Evolutionary conservation across 805 yeast species (phyloP), one percentile per base, ranked within the genome.

Genomic region (Candida boidinii): DNA sequence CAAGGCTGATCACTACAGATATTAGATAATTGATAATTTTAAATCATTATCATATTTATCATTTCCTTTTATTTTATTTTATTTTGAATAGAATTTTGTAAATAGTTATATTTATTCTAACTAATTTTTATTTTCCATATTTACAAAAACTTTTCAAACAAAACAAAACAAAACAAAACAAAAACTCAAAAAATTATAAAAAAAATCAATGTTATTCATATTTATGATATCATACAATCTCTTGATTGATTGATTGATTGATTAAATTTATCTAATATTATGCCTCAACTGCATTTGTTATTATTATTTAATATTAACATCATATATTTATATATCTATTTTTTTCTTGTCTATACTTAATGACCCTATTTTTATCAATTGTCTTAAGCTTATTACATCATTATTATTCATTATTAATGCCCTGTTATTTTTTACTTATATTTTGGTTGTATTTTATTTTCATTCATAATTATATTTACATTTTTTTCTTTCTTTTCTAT

Each of bases 1-100:
- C 94, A 90, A 90, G 81, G 80, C 95, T 57, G 96, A 90, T 54
- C 84, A 80, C 73, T 90, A 90, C 94, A 84, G 96, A 74, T 90
- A 90, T 73, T 90, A 85, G 69, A 48, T 18, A 32, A 20, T 12
- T 38, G 26, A 17, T 8, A 7, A 12, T 9, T 15, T n/a, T n/a
- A n/a, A n/a, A n/a, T 23, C 21, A 8, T 13, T 18, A 14, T n/a
- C n/a, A 9, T 11, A n/a, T 17, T 24, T 11, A 16, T 28, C 28
- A 23, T 14, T 17, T 28, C 7, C 23, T 20, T 17, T 23, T 13
- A 10, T 27, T 25, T 9, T 23, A 7, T 9, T 19, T 8, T 25
- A 20, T 11, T 27, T 16, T 7, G 14, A 26, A 17, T 16, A 19
- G 9, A 7, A 19, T 19, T 19, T 7, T 19, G 7, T 7, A 19